Percentiles rank a stretch among this genome's conserved stretches.
phyloP scores from a whole-genome alignment of 768 basidiomycete genomes.

The Rubroboletus pulcherrimus region DNA sequence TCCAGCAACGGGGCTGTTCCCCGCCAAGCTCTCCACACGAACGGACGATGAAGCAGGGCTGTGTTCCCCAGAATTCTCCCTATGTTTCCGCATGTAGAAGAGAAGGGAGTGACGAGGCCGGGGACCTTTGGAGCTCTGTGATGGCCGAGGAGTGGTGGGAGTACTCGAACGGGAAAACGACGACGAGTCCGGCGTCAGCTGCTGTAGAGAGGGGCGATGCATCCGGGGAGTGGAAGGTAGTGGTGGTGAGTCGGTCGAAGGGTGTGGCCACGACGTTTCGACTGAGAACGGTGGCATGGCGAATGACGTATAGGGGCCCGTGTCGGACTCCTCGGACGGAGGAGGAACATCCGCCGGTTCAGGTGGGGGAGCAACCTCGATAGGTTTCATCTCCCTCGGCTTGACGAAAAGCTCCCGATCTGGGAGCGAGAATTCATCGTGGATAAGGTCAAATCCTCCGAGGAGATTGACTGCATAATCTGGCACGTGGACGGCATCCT shows the following conservation, averaged over 20 bases:
- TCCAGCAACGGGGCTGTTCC: constrained; percentile 5
- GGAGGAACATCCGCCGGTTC: constrained; percentile 18
- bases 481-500: constrained; percentile 37
- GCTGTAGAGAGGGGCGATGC: constrained; percentile 27
- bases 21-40: constrained; percentile 15
- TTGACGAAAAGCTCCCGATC: constrained; percentile 29
- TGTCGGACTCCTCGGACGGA: constrained; percentile 35
- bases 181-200: constrained; percentile 29
- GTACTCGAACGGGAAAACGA: constrained; percentile 31
- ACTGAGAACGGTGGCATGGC: constrained; percentile 27
- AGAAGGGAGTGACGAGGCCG: constrained; percentile 26
- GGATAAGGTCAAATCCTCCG: constrained; percentile 38
- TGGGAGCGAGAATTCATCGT: constrained; percentile 32
- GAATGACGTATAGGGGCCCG: constrained; percentile 31
- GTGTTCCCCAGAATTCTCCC: constrained; percentile 12
- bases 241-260: constrained; percentile 17
- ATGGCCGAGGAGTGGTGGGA: constrained; percentile 27
- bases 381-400: constrained; percentile 29
- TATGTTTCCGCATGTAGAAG: constrained; percentile 31
- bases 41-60: constrained; percentile 27
- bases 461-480: constrained; percentile 45
- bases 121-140: constrained; percentile 25
- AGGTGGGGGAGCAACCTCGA: constrained; percentile 27
- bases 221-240: constrained; percentile 20
- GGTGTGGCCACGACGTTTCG: constrained; percentile 17